phyloP scores from a whole-genome alignment of 2,329 filamentous ascomycete genomes.

The Aspergillus sp. region DNA sequence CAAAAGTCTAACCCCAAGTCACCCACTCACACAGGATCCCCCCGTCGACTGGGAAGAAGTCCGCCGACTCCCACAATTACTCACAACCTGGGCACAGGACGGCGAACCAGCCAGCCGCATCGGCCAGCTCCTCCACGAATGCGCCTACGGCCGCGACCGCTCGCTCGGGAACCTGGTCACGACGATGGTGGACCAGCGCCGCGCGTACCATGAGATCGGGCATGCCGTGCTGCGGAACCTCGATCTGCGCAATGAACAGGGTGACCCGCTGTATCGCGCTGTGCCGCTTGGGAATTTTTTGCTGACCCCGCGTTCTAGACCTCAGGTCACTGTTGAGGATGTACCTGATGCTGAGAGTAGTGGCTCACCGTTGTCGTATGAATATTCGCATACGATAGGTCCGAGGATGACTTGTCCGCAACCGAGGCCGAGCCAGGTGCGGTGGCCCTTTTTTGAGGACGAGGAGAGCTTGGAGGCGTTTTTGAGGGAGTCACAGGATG shows the following conservation, averaged over 20 bases:
- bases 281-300: neutral
- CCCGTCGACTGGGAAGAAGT: neutral
- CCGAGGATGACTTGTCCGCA: too few species aligned
- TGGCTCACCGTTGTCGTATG: neutral
- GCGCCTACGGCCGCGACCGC: slow-evolving; percentile 11
- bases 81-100: neutral
- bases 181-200: slow-evolving; percentile 4
- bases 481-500: too few species aligned
- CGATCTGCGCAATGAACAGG: slow-evolving; percentile 7
- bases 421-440: too few species aligned
- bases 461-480: too few species aligned
- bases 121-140: slow-evolving; percentile 10
- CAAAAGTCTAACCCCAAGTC: too few species aligned
- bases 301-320: neutral
- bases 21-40: neutral
- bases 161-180: slow-evolving; percentile 13
- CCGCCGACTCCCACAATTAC: neutral
- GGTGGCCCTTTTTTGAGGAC: too few species aligned
- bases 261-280: neutral
- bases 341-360: neutral
- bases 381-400: too few species aligned
- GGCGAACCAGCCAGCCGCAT: slow-evolving; percentile 12
- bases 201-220: slow-evolving; percentile 13
- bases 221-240: slow-evolving; percentile 8
- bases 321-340: neutral